Percentiles rank a stretch among this genome's conserved stretches.
Conservation (phyloP, 106 monocot species). For the Dendrobium chrysotoxum region DNA sequence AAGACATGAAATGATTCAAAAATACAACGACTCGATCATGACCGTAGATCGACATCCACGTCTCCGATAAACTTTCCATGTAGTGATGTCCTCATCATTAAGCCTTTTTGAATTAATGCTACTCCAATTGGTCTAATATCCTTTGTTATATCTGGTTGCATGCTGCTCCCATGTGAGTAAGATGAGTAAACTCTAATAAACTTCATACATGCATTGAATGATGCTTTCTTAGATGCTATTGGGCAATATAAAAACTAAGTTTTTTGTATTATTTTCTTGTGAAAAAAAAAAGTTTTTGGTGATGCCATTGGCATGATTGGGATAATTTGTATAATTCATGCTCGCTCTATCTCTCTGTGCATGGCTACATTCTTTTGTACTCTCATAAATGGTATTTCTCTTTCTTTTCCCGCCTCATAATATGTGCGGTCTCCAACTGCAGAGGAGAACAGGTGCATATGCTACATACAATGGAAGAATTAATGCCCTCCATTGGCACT, state of each 20-base stretch:
- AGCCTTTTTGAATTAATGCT: too few species aligned
- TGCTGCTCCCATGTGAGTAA: not conserved
- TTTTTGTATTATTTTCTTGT: not conserved
- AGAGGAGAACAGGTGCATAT: constrained; percentile 80
- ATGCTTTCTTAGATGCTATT: not conserved
- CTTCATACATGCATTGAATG: not conserved
- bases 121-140: not conserved
- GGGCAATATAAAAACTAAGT: not conserved
- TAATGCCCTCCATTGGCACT: constrained; percentile 90
- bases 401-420: not conserved
- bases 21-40: too few species aligned
- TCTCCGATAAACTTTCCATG: too few species aligned
- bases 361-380: not conserved
- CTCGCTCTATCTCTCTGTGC: not conserved
- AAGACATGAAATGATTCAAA: too few species aligned
- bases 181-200: not conserved
- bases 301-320: not conserved
- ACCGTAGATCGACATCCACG: too few species aligned
- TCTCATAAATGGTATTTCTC: not conserved
- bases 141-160: not conserved
- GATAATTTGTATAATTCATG: not conserved
- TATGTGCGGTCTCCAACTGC: constrained; percentile 7
- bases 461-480: constrained; percentile 66
- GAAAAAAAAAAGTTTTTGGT: not conserved
- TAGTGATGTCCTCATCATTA: too few species aligned